Evolutionary conservation across 805 yeast species (phyloP).

Genomic region (Wickerhamiella sorbophila): DNA sequence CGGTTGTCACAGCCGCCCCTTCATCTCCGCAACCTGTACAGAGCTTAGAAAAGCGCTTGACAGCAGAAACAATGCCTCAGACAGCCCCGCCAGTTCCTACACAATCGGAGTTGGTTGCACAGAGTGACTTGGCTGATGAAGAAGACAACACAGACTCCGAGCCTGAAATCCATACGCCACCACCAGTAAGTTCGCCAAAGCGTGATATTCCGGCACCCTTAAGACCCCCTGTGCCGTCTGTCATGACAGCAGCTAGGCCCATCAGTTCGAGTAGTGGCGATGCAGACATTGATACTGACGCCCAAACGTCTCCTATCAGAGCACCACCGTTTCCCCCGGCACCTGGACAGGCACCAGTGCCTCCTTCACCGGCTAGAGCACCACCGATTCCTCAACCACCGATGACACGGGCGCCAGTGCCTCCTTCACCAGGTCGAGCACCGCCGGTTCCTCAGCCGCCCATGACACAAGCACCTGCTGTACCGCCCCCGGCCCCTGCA

Average conservation of each 20-base stretch:
- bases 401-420: conserved; percentile 11
- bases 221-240: conserved; percentile 12
- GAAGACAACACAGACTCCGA: conserved; percentile 35
- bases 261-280: conserved; percentile 16
- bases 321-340: conserved; percentile 4
- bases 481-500: conserved; percentile 2
- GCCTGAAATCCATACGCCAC: background rate
- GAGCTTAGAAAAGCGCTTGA: background rate
- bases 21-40: too few species aligned
- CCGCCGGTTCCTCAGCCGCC: conserved; percentile 4
- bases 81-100: background rate
- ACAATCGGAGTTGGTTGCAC: background rate
- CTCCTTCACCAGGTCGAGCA: conserved; percentile 7
- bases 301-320: conserved; percentile 6
- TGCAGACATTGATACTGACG: conserved; percentile 45
- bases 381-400: conserved; percentile 12
- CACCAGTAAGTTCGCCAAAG: background rate
- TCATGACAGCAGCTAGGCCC: conserved; percentile 5
- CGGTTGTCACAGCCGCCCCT: background rate
- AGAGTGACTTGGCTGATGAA: conserved; percentile 36
- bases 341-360: conserved; percentile 14
- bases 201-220: conserved; percentile 4
- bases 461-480: conserved; percentile 1
- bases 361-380: conserved; percentile 13
- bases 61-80: background rate